Conservation (phyloP, 2,329 filamentous ascomycete species). For the Microdochium bolleyi region DNA sequence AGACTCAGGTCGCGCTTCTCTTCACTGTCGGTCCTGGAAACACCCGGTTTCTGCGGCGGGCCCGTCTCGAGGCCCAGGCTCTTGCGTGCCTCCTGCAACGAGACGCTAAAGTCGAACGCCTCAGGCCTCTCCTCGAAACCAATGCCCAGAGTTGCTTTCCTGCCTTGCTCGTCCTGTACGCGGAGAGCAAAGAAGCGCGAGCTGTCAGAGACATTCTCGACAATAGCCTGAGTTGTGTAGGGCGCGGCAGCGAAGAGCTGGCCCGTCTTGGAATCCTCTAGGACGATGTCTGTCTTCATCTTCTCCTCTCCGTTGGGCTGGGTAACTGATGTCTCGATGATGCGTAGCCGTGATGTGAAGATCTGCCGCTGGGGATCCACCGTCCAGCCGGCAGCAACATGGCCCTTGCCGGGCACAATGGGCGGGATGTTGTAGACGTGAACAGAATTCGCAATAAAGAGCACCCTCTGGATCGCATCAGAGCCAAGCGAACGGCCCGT, state of each 20-base stretch:
- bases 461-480: constrained; percentile 76
- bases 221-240: constrained; percentile 56
- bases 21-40: constrained; percentile 30
- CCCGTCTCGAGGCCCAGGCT: constrained; percentile 53
- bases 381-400: constrained; percentile 73
- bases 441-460: constrained; percentile 66
- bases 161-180: constrained; percentile 66
- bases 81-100: constrained; percentile 70
- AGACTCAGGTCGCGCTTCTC: constrained; percentile 72
- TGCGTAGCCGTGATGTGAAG: constrained; percentile 74
- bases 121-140: constrained; percentile 83
- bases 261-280: constrained; percentile 67
- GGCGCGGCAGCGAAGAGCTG: constrained; percentile 79
- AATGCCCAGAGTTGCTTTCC: constrained; percentile 73
- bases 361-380: constrained; percentile 62
- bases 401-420: constrained; percentile 67
- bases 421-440: constrained; percentile 88
- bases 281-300: constrained; percentile 66
- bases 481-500: constrained; percentile 60
- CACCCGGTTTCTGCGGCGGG: constrained; percentile 22
- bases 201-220: constrained; percentile 74
- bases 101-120: constrained; percentile 78
- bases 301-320: constrained; percentile 36
- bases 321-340: constrained; percentile 64
- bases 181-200: constrained; percentile 78